Evolutionary conservation across 1,284 basidiomycete species (phyloP), one percentile per base, ranked within the genome.

Genomic region (Ceratobasidium sp.): DNA sequence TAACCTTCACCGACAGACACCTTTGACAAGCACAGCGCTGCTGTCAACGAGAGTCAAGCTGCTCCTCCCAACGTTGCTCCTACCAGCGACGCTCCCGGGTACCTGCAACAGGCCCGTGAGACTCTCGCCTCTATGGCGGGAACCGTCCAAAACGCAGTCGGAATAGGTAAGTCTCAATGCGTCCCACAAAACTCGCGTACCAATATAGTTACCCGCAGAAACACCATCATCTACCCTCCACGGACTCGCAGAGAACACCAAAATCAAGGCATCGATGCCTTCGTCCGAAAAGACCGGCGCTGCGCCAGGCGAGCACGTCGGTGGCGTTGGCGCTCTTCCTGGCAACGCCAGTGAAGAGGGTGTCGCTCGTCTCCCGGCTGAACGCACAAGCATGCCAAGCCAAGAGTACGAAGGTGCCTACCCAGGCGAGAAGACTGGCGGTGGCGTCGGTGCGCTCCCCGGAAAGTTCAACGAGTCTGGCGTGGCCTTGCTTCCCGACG

Each of bases 401-500:
- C 75, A 81, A 11, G 82, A 83, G 66, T 68, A 76, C 32, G 76
- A 78, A 13, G 82, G 82, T 19, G 78, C 81, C n/a, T 74, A 76
- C 1, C 80, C 82, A 7, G 81, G 81, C 15, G 82, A 82, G 37
- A 78, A 79, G 37, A 77, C 79, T n/a, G 71, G 64, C 25, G 40
- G 40, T 40, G 82, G 82, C 34, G 81, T 79, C 15, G 82, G 82
- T 17, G 81, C 81, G 29, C 76, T 83, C 51, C 82, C 82, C 3
- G 82, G 82, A 6, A 71, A 54, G 0, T 49, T 69, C 19, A 78
- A 77, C 49, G 82, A 82, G 67, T 76, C 78, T 19, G 82, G 82
- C 25, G 82, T 83, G 6, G 82, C 83, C 34, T 69, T 83, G 49
- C 78, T 82, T 9, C 82, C 85, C 3, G 81, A 82, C 6, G 82